Percentiles rank a stretch among this genome's conserved stretches.
phyloP scores from a whole-genome alignment of 306 rosid genomes.

The Lablab purpureus region DNA sequence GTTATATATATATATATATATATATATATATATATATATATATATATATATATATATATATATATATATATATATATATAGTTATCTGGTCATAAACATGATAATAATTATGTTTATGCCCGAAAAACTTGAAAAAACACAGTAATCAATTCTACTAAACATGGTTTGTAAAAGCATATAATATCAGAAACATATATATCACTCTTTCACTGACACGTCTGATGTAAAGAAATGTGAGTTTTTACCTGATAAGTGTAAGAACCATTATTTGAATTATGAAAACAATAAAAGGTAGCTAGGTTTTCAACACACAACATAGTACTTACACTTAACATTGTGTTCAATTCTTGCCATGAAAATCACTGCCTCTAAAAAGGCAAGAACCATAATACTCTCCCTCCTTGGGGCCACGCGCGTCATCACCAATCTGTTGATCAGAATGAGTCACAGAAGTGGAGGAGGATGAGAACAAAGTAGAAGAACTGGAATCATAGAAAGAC shows the following conservation, averaged over 20 bases:
- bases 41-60: too few relatives aligned
- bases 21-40: too few relatives aligned
- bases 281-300: background rate
- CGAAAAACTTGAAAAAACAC: background rate
- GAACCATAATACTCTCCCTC: conserved; percentile 22
- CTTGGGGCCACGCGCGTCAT: background rate
- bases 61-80: too few relatives aligned
- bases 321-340: background rate
- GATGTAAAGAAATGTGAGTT: background rate
- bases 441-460: conserved; percentile 15
- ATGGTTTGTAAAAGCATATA: background rate
- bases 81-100: background rate
- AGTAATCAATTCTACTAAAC: background rate
- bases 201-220: background rate
- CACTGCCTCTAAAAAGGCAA: conserved; percentile 36
- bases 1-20: too few relatives aligned
- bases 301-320: background rate
- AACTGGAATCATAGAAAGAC: background rate
- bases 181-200: background rate
- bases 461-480: conserved; percentile 30
- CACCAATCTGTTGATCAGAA: conserved; percentile 30
- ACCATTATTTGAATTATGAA: background rate
- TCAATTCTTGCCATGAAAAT: conserved; percentile 38
- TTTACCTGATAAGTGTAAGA: background rate
- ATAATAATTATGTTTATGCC: background rate